phyloP scores from a whole-genome alignment of 345 rosid species.

The Raphanus raphanistrum region DNA sequence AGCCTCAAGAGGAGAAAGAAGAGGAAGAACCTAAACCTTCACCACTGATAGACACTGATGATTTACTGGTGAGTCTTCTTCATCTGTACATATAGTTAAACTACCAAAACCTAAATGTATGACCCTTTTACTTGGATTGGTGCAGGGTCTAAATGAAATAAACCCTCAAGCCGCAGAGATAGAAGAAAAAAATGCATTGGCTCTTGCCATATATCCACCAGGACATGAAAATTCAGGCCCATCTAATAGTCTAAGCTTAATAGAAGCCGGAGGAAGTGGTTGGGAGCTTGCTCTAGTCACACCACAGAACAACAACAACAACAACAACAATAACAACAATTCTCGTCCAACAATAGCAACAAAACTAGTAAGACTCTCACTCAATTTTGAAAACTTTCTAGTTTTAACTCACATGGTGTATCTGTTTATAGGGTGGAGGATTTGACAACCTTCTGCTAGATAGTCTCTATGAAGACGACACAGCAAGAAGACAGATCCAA shows the following conservation, averaged over 20 bases:
- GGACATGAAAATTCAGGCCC: conserved; percentile 49
- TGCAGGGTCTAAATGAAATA: conserved; percentile 73
- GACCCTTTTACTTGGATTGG: not conserved
- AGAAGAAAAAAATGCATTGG: conserved; percentile 80
- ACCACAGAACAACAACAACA: conserved; percentile 49
- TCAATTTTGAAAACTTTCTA: not conserved
- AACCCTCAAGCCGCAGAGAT: conserved; percentile 73
- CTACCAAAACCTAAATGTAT: not conserved
- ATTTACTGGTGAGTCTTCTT: conserved; percentile 54
- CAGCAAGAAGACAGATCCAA: conserved; percentile 75
- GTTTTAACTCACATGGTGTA: not conserved
- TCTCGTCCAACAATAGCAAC: conserved; percentile 33
- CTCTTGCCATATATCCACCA: conserved; percentile 81
- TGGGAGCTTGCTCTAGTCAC: conserved; percentile 96
- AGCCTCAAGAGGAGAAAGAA: conserved; percentile 46
- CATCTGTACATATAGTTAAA: not conserved
- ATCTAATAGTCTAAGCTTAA: conserved; percentile 46
- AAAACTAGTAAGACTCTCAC: conserved; percentile 57
- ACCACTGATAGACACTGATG: conserved; percentile 58
- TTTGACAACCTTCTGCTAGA: conserved; percentile 82
- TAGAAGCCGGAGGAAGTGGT: conserved; percentile 63
- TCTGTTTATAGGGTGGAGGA: conserved; percentile 66
- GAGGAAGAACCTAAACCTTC: conserved; percentile 50
- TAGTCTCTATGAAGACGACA: conserved; percentile 86
- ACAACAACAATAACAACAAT: conserved; percentile 43